A percentile compares a stretch with the other conserved stretches of the same genome.
Evolutionary conservation across 1,284 basidiomycete genomes (phyloP).

Genomic region (Peniophora sp.): DNA sequence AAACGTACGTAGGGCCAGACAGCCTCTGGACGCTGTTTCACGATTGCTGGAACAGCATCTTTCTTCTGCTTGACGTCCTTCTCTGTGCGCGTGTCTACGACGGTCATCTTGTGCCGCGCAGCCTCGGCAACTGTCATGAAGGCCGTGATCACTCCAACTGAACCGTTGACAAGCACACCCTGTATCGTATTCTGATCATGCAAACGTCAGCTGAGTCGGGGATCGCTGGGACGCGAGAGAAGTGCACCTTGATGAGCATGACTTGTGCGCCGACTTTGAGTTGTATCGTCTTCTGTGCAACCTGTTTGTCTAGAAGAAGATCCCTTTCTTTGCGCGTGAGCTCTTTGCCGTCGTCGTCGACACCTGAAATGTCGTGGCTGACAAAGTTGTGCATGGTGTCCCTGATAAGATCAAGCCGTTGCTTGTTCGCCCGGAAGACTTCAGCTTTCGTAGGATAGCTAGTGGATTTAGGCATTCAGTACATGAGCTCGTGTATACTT

Average conservation of each 20-base stretch:
- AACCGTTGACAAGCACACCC: constrained; percentile 78
- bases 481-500: background rate
- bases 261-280: constrained; percentile 29
- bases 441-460: constrained; percentile 56
- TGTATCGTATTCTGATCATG: constrained; percentile 39
- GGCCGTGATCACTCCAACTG: constrained; percentile 72
- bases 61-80: constrained; percentile 5
- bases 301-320: constrained; percentile 19
- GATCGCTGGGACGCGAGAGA: background rate
- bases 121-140: constrained; percentile 33
- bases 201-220: constrained; percentile 1
- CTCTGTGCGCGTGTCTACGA: background rate
- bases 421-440: constrained; percentile 50
- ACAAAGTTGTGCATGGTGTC: constrained; percentile 26
- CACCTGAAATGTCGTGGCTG: constrained; percentile 26
- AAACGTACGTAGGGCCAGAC: constrained; percentile 54
- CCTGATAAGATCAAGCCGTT: constrained; percentile 29
- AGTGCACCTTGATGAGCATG: constrained; percentile 36
- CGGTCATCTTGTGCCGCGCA: background rate
- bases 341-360: constrained; percentile 15
- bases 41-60: constrained; percentile 17
- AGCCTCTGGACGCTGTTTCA: constrained; percentile 3
- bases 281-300: constrained; percentile 15
- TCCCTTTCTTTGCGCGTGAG: constrained; percentile 14
- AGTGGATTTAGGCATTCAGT: constrained; percentile 20